Conservation (phyloP, 2,329 filamentous ascomycete species). For the Alternaria angustiovoidea region DNA sequence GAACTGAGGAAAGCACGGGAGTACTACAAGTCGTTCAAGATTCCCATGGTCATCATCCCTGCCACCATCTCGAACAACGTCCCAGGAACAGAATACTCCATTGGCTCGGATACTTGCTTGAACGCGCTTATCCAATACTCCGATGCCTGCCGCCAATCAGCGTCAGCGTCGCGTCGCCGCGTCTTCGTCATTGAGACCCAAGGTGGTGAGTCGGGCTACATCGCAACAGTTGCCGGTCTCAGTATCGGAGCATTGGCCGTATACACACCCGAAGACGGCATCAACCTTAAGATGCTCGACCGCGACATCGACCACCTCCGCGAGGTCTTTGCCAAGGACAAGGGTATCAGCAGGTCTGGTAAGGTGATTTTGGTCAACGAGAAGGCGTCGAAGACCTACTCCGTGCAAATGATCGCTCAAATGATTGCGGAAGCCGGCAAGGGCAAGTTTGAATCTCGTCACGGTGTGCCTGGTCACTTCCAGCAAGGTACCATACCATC, state of each 20-base stretch:
- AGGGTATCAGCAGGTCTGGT: slow-evolving; percentile 86
- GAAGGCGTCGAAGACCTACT: slow-evolving; percentile 87
- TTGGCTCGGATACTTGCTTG: slow-evolving; percentile 94
- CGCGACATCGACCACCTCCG: slow-evolving; percentile 89
- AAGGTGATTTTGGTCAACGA: slow-evolving; percentile 98
- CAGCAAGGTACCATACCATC: slow-evolving; percentile 66
- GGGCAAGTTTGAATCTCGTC: slow-evolving; percentile 89
- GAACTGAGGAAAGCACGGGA: slow-evolving; percentile 83
- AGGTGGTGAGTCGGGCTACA: slow-evolving; percentile 91
- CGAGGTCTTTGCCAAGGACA: slow-evolving; percentile 83
- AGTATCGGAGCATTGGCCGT: slow-evolving; percentile 92
- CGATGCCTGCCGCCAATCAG: slow-evolving; percentile 96
- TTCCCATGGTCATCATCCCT: slow-evolving; percentile 87
- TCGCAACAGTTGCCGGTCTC: slow-evolving; percentile 88
- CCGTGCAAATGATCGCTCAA: slow-evolving; percentile 89
- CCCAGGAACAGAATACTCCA: slow-evolving; percentile 94
- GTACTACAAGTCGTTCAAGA: slow-evolving; percentile 84
- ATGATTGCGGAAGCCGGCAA: slow-evolving; percentile 95
- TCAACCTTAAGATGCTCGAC: slow-evolving; percentile 91
- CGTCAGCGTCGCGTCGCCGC: slow-evolving; percentile 87
- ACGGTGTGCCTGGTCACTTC: slow-evolving; percentile 66
- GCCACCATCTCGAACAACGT: slow-evolving; percentile 99
- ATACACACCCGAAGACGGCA: slow-evolving; percentile 96
- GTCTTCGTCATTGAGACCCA: slow-evolving; percentile 99
- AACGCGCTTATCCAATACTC: slow-evolving; percentile 96